A percentile compares a stretch with the other conserved stretches of the same genome.
phyloP scores from a whole-genome alignment of 2,329 filamentous ascomycete species.

The Phaeosphaeriaceae sp. region DNA sequence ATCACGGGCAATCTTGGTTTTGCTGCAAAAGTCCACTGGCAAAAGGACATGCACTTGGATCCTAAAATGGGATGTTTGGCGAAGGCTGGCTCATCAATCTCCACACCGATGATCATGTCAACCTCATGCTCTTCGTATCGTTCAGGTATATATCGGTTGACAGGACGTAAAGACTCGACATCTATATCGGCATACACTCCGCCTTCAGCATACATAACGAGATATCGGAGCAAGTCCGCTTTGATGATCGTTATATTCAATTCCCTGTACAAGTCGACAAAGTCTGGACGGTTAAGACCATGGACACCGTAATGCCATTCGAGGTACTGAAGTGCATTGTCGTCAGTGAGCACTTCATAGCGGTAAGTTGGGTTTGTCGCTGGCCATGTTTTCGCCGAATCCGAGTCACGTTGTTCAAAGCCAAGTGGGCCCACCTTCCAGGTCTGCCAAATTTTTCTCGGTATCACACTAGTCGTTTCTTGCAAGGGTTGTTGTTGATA shows the following conservation, averaged over 20 bases:
- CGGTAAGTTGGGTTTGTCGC: slow-evolving; percentile 69
- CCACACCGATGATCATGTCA: slow-evolving; percentile 72
- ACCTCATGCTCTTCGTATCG: slow-evolving; percentile 69
- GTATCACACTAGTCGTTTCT: slow-evolving; percentile 50
- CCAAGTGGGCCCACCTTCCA: slow-evolving; percentile 74
- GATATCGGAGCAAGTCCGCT: slow-evolving; percentile 69
- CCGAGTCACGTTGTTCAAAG: slow-evolving; percentile 69
- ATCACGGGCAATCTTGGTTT: slow-evolving; percentile 72
- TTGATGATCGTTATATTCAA: slow-evolving; percentile 66
- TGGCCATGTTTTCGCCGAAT: slow-evolving; percentile 68
- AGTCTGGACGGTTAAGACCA: slow-evolving; percentile 69
- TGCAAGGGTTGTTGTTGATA: slow-evolving; percentile 44
- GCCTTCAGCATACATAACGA: slow-evolving; percentile 71
- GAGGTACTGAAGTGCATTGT: slow-evolving; percentile 71
- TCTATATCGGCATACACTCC: slow-evolving; percentile 67
- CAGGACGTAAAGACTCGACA: slow-evolving; percentile 61
- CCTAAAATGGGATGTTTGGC: slow-evolving; percentile 69
- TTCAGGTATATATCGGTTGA: slow-evolving; percentile 67
- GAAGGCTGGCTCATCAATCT: slow-evolving; percentile 73
- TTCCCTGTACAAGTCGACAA: slow-evolving; percentile 37
- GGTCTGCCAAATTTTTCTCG: slow-evolving; percentile 77
- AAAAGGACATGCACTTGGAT: slow-evolving; percentile 72
- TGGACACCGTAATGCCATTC: slow-evolving; percentile 70
- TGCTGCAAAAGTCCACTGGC: slow-evolving; percentile 77
- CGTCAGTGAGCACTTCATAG: slow-evolving; percentile 73